Evolutionary conservation across 2,329 filamentous ascomycete species (phyloP), one percentile per base, ranked within the genome.

Genomic region (Plectosphaerella sp.): DNA sequence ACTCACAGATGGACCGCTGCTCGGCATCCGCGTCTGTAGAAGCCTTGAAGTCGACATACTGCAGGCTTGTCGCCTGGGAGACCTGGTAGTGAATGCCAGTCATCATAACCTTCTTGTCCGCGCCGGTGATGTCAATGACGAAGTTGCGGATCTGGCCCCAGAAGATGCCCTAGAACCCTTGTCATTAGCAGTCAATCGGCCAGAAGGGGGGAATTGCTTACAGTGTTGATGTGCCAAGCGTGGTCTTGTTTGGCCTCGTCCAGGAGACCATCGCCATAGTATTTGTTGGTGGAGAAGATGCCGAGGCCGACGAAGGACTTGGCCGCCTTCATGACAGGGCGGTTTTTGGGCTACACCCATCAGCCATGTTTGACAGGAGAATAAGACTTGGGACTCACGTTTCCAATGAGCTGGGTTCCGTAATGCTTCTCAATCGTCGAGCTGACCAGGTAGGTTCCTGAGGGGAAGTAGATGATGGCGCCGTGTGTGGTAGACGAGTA

Each of bases 361-460:
- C 25, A 28, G 25, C 25, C 25, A 28, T 9, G 25, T 28, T 5
- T 28, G 25, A 28, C 5, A 28, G 5, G 25, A 28, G 25, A 9
- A 47, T 64, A 58, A 6, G 70, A 71, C 25, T 64, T 62, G n/a
- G 75, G 64, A 5, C 25, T 28, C 25, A 28, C 25, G 65, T 87
- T 82, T 43, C 59, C 60, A 20, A 62, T 58, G n/a, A 63, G 15
- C 47, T 63, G 58, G 1, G 59, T 63, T 10, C 37, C 51, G 35
- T 53, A 64, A 24, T 54, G 51, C 20, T 54, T 48, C 5, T 51
- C 48, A 9, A 63, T 58, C 2, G 59, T 52, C 5, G 15, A 51
- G 9, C 53, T 57, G 18, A 63, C 51, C 12, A 58, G 55, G 39
- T 64, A 64, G 0, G 46, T 57, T 3, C 62, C 61, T 0, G 60